Base-by-base conservation (phyloP, 1,139 yeast species). In the Yamadazyma conglobata region DNA sequence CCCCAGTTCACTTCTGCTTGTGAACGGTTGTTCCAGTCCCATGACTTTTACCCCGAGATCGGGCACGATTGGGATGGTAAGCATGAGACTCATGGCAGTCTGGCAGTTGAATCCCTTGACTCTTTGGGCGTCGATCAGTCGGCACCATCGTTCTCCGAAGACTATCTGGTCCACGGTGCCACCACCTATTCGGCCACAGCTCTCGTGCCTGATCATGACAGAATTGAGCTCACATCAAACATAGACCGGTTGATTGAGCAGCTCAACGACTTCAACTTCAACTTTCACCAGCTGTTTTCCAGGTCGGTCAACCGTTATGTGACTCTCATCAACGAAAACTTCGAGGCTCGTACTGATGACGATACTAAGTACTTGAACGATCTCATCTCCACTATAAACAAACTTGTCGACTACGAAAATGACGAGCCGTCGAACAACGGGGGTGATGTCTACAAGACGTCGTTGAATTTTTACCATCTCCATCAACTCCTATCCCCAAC, bases 401-500 rank as follows among this genome's bases (percentile, higher is more conserved):
- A 39, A 4, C 48, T 65, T 2, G 50, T 54, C 3, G 63, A 58
- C 18, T 62, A 46, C 32, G 68, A 60, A 28, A 52, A 52, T 27
- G 55, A 50, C 15, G 62, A 58, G 6, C 43, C 37, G 8, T 34
- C 40, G 2, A 29, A 38, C 11, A 45, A 43, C 10, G 54, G 51
- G 5, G 40, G 37, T 4, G 40, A 44, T 16, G 48, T 60, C 2
- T 54, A 49, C 27, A 43, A 42, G 8, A 44, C 50, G 2, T 57
- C 64, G 3, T 27, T 34, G 8, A 30, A 45, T 12, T 45, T 64
- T 15, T 47, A 46, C 27, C 32, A 39, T 4, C 40, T 54, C 6
- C 66, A 61, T 38, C 33, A 31, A 12, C 38, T 30, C 19, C 42
- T 49, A 28, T 33, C 45, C 1, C 23, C 32, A 2, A 39, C 36